Conservation (phyloP, 2,329 filamentous ascomycete species). For the Diaporthe ilicicola region DNA sequence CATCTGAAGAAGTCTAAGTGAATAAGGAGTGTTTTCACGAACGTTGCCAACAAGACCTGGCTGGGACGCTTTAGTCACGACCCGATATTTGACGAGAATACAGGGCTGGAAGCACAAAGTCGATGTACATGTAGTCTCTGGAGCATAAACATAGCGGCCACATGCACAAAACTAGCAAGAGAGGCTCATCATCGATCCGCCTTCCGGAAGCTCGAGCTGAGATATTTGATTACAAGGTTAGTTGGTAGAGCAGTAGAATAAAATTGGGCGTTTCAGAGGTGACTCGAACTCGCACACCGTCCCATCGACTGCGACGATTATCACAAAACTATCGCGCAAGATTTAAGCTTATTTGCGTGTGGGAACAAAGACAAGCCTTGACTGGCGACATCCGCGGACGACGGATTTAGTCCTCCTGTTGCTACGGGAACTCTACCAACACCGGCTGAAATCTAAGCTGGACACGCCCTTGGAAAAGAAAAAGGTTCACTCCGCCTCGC, state of each 20-base stretch:
- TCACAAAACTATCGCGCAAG: slow-evolving; percentile 15
- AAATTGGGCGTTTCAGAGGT: background rate
- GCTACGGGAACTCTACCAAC: background rate
- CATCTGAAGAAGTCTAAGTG: too few species aligned
- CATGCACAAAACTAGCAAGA: background rate
- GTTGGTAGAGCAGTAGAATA: background rate
- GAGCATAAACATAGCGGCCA: background rate
- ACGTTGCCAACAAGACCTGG: too few species aligned
- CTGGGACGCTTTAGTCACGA: background rate
- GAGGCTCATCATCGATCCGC: background rate
- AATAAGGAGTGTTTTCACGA: background rate
- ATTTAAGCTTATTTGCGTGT: slow-evolving; percentile 20
- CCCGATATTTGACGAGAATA: background rate
- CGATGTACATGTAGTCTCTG: background rate
- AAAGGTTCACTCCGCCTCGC: background rate
- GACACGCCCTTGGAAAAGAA: background rate
- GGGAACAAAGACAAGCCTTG: background rate
- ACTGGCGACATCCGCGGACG: background rate
- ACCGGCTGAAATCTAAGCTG: slow-evolving; percentile 16
- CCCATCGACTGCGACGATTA: background rate
- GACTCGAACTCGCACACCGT: background rate
- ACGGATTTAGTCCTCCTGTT: background rate
- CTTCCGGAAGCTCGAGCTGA: background rate
- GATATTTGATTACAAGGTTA: background rate
- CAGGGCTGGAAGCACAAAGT: background rate